Evolutionary conservation across 257 asterid species (phyloP).

Genomic region (Petrea volubilis): DNA sequence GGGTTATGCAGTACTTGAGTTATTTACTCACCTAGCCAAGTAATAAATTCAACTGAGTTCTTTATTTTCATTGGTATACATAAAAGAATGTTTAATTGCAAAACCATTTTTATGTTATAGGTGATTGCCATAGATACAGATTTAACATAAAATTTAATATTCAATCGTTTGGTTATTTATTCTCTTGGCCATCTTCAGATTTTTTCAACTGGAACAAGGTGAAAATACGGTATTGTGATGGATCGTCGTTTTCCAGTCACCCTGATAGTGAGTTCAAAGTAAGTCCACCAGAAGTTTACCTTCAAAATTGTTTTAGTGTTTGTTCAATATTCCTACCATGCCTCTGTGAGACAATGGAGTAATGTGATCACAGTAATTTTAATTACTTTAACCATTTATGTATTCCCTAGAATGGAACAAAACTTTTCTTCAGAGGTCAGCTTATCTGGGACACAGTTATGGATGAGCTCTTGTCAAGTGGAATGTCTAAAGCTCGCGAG

Average conservation of each 20-base stretch:
- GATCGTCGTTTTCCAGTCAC: constrained; percentile 86
- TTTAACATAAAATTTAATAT: background rate
- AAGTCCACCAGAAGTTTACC: constrained; percentile 34
- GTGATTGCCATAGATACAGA: constrained; percentile 1
- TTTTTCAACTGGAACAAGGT: constrained; percentile 92
- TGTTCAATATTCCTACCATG: constrained; percentile 12
- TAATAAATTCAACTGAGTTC: constrained; percentile 2
- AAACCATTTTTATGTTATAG: background rate
- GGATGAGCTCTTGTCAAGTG: constrained; percentile 70
- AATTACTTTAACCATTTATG: constrained; percentile 19
- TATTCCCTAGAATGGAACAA: constrained; percentile 61
- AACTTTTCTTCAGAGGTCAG: constrained; percentile 88
- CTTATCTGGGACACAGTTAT: constrained; percentile 79
- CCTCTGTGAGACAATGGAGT: constrained; percentile 17
- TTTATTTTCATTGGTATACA: constrained; percentile 2
- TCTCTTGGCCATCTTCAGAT: constrained; percentile 47
- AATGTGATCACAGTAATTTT: constrained; percentile 27
- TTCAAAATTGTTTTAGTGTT: constrained; percentile 14
- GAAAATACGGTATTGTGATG: constrained; percentile 89
- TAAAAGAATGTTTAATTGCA: constrained; percentile 2
- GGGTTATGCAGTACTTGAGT: background rate
- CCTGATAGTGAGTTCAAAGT: constrained; percentile 72
- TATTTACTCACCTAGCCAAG: background rate
- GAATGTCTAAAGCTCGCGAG: constrained; percentile 78
- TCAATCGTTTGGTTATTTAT: constrained; percentile 13